These are phyloP conservation scores for Boechera retrofracta DNA, from an alignment of 345 rosid species.

Conservation along the genomic window DNA sequence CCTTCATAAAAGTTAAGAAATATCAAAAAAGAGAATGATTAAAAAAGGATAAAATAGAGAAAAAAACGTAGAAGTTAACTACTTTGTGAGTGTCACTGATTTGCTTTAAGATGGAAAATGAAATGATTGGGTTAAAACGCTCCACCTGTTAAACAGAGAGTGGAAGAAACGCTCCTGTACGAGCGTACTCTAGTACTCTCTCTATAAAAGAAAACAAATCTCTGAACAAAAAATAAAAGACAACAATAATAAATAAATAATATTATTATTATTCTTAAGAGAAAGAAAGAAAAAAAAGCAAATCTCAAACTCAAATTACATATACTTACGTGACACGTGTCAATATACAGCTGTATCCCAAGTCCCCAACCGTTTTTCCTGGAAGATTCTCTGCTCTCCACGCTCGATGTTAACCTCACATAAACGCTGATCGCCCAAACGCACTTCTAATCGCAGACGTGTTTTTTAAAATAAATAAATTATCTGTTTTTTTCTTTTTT, in stretches of 20 bases:
- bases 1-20: neutral
- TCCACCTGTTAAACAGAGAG: constrained; percentile 49
- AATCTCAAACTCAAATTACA: constrained; percentile 37
- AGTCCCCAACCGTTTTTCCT: constrained; percentile 70
- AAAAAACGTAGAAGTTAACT: constrained; percentile 22
- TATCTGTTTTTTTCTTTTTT: no score
- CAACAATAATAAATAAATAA: neutral
- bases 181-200: constrained; percentile 15
- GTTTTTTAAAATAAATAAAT: neutral
- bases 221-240: constrained; percentile 14
- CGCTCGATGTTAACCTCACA: constrained; percentile 57
- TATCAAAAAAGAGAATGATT: neutral
- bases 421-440: constrained; percentile 39
- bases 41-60: constrained; percentile 17
- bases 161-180: constrained; percentile 55
- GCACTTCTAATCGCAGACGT: constrained; percentile 31
- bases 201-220: constrained; percentile 23
- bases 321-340: constrained; percentile 71
- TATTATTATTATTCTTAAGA: constrained; percentile 1
- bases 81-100: constrained; percentile 27
- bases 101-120: constrained; percentile 30
- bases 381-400: constrained; percentile 56
- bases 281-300: neutral
- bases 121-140: constrained; percentile 45
- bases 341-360: constrained; percentile 82